Evolutionary conservation across 352 stramenopile species (phyloP), one percentile per base, ranked within the genome.

Genomic region (Phytophthora pinifolia): DNA sequence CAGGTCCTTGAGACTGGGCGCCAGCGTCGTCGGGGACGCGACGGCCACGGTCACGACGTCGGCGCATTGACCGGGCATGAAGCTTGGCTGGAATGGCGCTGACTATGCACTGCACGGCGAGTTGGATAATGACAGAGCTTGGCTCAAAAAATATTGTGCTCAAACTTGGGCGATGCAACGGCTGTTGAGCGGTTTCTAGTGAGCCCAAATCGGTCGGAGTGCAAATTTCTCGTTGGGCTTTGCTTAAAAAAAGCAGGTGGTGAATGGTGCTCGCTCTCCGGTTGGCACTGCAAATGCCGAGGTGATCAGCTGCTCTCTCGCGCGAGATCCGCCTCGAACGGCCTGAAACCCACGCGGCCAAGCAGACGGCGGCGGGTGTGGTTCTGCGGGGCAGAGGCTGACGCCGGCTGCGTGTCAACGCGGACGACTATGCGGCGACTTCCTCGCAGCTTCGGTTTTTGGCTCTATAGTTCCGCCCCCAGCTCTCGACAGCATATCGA

Each of bases 31-130:
- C 12, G 65, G 64, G 45, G 51, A 72, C 53, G 48, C 44, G 44
- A 72, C 49, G 31, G 44, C 53, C 27, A 61, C 49, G 27, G 48
- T 6, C 29, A 42, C 52, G 20, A 55, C 45, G 46, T 63, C 59
- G 25, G 62, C 35, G 46, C 59, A 69, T 13, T 66, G 65, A 25
- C 59, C 54, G 7, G 64, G 64, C 65, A 73, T 73, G n/a, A 38
- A 43, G 4, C 52, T 62, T 18, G 29, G 20, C 17, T 31, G 30
- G 34, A 42, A 59, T 38, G 49, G 60, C 35, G 22, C 42, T 42
- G 45, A 54, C 30, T 37, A 32, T 45, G 46, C 20, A 14, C 35
- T 46, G 6, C 37, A n/a, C 30, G 46, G 65, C 59, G 45, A 73
- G 35, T 64, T 73, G 35, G 50, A 63, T 45, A 67, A 59, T 73